Conservation (phyloP, 2,329 filamentous ascomycete genomes). For the Fusarium sp. region DNA sequence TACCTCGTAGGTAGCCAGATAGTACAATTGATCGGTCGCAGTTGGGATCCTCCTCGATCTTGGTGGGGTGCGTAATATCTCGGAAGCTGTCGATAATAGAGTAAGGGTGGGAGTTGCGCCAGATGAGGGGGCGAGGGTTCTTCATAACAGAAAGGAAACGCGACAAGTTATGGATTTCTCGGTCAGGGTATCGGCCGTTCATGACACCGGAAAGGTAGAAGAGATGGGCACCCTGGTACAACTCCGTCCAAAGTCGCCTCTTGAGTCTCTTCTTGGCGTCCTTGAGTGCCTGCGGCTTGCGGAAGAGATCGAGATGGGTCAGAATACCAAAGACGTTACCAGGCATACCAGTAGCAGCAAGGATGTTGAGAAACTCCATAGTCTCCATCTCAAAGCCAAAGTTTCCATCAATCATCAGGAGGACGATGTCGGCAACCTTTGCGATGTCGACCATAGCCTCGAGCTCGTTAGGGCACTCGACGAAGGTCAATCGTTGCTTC, state of each 20-base stretch:
- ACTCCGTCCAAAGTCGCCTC: constrained; percentile 93
- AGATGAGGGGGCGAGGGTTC: constrained; percentile 94
- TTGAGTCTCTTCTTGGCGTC: constrained; percentile 97
- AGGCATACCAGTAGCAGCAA: constrained; percentile 96
- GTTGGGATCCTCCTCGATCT: constrained; percentile 87
- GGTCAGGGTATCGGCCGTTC: constrained; percentile 95
- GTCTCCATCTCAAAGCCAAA: constrained; percentile 99
- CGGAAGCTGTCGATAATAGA: constrained; percentile 92
- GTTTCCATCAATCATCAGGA: constrained; percentile 98
- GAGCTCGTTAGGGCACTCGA: constrained; percentile 97
- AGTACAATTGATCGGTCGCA: constrained; percentile 92
- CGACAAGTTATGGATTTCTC: constrained; percentile 94
- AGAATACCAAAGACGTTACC: constrained; percentile 98
- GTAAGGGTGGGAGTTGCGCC: constrained; percentile 97
- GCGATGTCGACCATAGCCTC: constrained; percentile 97
- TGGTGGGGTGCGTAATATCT: constrained; percentile 92
- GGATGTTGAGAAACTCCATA: constrained; percentile 97
- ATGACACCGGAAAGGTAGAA: constrained; percentile 98
- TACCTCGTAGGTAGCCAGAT: constrained; percentile 93
- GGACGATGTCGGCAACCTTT: constrained; percentile 96
- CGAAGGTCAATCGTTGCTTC: constrained; percentile 90
- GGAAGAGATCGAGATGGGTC: constrained; percentile 95
- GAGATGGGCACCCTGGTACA: constrained; percentile 96
- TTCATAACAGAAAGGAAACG: constrained; percentile 99
- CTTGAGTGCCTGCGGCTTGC: constrained; percentile 90